Conservation (phyloP, 2,329 filamentous ascomycete genomes). For the Alternaria tenuissima region DNA sequence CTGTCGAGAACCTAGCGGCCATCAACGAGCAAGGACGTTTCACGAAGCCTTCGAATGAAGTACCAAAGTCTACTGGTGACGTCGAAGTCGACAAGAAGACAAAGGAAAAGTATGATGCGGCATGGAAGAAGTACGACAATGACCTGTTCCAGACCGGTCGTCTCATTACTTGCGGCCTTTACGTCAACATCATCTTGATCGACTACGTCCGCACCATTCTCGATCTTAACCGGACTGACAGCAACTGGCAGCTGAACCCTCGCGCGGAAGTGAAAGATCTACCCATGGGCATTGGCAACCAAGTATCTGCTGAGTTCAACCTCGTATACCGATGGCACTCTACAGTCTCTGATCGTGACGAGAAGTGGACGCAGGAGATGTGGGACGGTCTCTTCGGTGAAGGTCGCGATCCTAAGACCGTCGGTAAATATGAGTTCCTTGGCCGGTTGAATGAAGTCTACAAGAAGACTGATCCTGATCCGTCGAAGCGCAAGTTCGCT, state of each 20-base stretch:
- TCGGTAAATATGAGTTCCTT: constrained; percentile 69
- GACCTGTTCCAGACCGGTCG: constrained; percentile 62
- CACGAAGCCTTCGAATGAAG: constrained; percentile 63
- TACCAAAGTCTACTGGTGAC: constrained; percentile 51
- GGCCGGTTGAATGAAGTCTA: constrained; percentile 71
- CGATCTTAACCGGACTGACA: constrained; percentile 72
- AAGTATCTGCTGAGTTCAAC: constrained; percentile 89
- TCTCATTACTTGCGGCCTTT: constrained; percentile 62
- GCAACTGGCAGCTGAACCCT: constrained; percentile 83
- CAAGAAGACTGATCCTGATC: constrained; percentile 68
- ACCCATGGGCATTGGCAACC: constrained; percentile 78
- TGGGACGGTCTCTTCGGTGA: constrained; percentile 54
- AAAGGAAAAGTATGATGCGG: constrained; percentile 37
- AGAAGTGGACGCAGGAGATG: constrained; percentile 76
- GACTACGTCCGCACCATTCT: constrained; percentile 64
- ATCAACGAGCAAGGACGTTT: constrained; percentile 89
- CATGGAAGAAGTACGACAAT: constrained; percentile 52
- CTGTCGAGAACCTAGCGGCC: constrained; percentile 78
- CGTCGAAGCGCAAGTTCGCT: constrained; percentile 72
- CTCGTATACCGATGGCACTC: constrained; percentile 89
- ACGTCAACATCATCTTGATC: constrained; percentile 62
- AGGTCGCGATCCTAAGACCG: constrained; percentile 59
- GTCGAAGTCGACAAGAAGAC: constrained; percentile 45
- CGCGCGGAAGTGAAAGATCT: constrained; percentile 71
- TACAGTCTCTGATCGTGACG: constrained; percentile 76